Evolutionary conservation across 2,329 filamentous ascomycete species (phyloP).

Genomic region (Macrophomina tecta): DNA sequence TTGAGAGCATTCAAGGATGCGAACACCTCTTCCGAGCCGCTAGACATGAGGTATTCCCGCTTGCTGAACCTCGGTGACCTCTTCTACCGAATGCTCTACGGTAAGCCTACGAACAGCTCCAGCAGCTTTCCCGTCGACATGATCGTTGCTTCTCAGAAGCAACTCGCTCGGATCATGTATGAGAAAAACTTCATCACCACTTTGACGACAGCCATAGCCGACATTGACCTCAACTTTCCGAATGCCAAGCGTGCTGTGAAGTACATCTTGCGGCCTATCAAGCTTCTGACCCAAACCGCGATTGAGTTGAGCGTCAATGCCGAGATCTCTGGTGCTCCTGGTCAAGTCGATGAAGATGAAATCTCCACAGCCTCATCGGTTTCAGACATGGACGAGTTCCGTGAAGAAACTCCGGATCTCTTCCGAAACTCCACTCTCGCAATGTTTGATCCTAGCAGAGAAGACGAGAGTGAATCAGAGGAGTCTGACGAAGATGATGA

Average conservation of each 20-base stretch:
- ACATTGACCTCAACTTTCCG: slow-evolving; percentile 94
- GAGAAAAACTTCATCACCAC: slow-evolving; percentile 95
- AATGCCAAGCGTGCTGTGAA: slow-evolving; percentile 94
- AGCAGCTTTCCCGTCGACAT: slow-evolving; percentile 30
- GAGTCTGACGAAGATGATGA: slow-evolving; percentile 65
- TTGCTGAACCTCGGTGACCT: slow-evolving; percentile 88
- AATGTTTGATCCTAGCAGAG: slow-evolving; percentile 85
- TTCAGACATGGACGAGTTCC: slow-evolving; percentile 81
- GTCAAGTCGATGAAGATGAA: slow-evolving; percentile 79
- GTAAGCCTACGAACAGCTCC: slow-evolving; percentile 38
- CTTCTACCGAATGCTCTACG: slow-evolving; percentile 78
- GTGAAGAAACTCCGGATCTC: slow-evolving; percentile 85
- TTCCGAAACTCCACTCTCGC: slow-evolving; percentile 96
- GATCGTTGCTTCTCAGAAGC: slow-evolving; percentile 68
- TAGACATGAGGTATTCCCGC: slow-evolving; percentile 85
- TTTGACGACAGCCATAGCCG: slow-evolving; percentile 88
- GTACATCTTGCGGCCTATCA: slow-evolving; percentile 89
- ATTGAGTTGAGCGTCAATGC: slow-evolving; percentile 83
- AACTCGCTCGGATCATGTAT: slow-evolving; percentile 94
- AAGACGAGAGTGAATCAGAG: slow-evolving; percentile 80
- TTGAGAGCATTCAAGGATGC: slow-evolving; percentile 92
- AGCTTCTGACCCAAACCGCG: slow-evolving; percentile 84
- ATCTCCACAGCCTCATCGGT: slow-evolving; percentile 86
- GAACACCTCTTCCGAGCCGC: slow-evolving; percentile 74
- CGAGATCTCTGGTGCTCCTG: slow-evolving; percentile 70